Percentiles rank a stretch among this genome's conserved stretches.
phyloP scores from a whole-genome alignment of 2,329 filamentous ascomycete genomes.

The Sarocladium strictum region DNA sequence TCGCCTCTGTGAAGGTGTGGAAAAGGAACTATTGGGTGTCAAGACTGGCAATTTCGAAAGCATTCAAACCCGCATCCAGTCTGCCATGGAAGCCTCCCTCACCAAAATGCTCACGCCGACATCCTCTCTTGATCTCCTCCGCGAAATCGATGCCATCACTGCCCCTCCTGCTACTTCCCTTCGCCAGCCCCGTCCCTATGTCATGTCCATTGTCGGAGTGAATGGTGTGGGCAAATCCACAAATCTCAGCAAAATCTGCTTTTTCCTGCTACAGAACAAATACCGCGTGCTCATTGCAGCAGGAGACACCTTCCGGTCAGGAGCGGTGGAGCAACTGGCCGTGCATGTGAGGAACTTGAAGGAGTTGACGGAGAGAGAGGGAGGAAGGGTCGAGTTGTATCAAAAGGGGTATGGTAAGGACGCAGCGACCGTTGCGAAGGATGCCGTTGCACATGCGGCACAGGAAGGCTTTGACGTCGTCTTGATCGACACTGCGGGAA shows the following conservation, averaged over 20 bases:
- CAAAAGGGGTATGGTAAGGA: conserved; percentile 98
- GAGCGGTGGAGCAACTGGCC: conserved; percentile 92
- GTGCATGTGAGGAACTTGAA: conserved; percentile 92
- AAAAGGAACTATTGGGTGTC: conserved; percentile 81
- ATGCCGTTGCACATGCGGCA: conserved; percentile 77
- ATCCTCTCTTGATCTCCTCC: conserved; percentile 86
- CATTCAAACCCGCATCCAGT: conserved; percentile 75
- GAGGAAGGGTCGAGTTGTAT: conserved; percentile 81
- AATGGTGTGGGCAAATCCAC: conserved; percentile 98
- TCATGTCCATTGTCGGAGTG: conserved; percentile 96
- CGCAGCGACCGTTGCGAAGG: conserved; percentile 88
- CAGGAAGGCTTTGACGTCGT: conserved; percentile 83
- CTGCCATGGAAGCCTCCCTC: conserved; percentile 86
- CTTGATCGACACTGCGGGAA: conserved; percentile 91
- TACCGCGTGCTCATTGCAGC: conserved; percentile 92
- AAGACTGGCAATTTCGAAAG: conserved; percentile 91
- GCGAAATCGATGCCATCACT: conserved; percentile 79
- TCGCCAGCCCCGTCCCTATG: conserved; percentile 71
- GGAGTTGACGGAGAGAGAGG: conserved; percentile 80
- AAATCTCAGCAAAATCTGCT: conserved; percentile 95
- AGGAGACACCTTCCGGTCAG: conserved; percentile 94
- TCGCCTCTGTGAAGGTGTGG: conserved; percentile 83
- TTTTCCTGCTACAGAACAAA: conserved; percentile 95
- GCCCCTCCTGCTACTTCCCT: conserved; percentile 59
- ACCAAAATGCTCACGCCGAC: conserved; percentile 95